phyloP scores from a whole-genome alignment of 1,139 yeast species.

The Nakaseomyces delphensis region DNA sequence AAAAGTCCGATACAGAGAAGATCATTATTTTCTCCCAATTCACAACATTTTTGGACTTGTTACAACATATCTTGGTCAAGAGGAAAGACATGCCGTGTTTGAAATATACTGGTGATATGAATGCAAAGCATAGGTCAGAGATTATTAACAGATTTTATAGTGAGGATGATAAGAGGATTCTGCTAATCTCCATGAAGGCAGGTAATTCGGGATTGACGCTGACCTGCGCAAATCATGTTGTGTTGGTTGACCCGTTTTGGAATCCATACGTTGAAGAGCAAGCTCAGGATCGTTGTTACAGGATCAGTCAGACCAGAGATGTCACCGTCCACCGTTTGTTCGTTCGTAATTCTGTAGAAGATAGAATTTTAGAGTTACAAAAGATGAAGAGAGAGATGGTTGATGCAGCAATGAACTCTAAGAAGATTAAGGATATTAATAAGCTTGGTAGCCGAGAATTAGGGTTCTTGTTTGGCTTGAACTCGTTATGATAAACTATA shows the following conservation, averaged over 20 bases:
- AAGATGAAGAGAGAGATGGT: conserved; percentile 64
- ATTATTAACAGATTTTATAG: conserved; percentile 58
- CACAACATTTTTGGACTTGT: conserved; percentile 63
- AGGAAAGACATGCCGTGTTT: conserved; percentile 43
- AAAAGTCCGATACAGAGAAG: conserved; percentile 46
- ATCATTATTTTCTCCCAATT: conserved; percentile 79
- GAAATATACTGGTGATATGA: conserved; percentile 79
- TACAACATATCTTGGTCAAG: conserved; percentile 46
- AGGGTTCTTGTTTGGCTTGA: conserved; percentile 71
- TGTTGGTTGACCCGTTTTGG: conserved; percentile 92
- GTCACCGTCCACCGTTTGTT: conserved; percentile 69
- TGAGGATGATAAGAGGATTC: conserved; percentile 41
- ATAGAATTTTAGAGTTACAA: conserved; percentile 73
- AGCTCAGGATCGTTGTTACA: conserved; percentile 90
- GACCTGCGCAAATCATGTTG: conserved; percentile 87
- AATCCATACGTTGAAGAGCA: conserved; percentile 94
- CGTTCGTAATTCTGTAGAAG: conserved; percentile 66
- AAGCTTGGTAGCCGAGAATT: conserved; percentile 63
- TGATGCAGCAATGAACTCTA: conserved; percentile 74
- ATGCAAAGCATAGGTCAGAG: conserved; percentile 51
- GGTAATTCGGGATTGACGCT: conserved; percentile 90
- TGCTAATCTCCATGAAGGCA: conserved; percentile 74
- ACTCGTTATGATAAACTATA: conserved; percentile 31
- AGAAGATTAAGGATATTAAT: conserved; percentile 55
- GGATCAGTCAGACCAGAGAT: conserved; percentile 77